Conservation (phyloP, 2,329 filamentous ascomycete species). For the Neurospora sp. region DNA sequence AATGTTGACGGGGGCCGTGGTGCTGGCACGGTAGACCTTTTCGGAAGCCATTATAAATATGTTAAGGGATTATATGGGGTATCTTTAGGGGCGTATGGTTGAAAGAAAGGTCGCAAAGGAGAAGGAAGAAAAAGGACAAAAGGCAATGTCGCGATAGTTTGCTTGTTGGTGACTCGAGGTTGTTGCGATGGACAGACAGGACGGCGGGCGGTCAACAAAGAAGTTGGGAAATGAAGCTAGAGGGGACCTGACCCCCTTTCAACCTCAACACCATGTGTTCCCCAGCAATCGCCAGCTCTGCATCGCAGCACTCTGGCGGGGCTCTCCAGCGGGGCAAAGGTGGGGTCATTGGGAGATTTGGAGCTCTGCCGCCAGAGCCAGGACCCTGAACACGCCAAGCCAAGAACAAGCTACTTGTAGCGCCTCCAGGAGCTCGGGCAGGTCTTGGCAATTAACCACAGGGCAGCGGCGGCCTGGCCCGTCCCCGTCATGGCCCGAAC, state of each 20-base stretch:
- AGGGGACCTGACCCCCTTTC: not conserved
- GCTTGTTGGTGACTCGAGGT: not conserved
- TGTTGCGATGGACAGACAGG: not conserved
- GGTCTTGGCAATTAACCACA: not conserved
- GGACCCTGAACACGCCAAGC: not conserved
- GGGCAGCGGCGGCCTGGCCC: not conserved
- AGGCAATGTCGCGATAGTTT: not conserved
- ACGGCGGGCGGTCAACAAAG: not conserved
- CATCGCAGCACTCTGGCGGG: not conserved
- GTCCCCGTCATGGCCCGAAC: not conserved
- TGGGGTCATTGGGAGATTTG: not conserved
- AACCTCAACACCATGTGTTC: not conserved
- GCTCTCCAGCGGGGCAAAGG: not conserved
- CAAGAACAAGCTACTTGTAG: not conserved
- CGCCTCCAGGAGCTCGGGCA: not conserved
- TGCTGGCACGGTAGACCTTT: constrained; percentile 80
- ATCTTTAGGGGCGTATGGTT: not conserved
- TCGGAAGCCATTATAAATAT: constrained; percentile 18
- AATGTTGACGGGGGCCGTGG: constrained; percentile 95
- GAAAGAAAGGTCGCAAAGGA: not conserved
- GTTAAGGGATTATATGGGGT: not conserved
- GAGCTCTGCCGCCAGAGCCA: not conserved
- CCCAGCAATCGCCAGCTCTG: not conserved
- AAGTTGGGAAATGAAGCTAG: not conserved
- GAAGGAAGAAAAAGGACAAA: not conserved